Base-by-base conservation (phyloP, 192 early-diverging fungal species). In the Allomyces macrogynus region DNA sequence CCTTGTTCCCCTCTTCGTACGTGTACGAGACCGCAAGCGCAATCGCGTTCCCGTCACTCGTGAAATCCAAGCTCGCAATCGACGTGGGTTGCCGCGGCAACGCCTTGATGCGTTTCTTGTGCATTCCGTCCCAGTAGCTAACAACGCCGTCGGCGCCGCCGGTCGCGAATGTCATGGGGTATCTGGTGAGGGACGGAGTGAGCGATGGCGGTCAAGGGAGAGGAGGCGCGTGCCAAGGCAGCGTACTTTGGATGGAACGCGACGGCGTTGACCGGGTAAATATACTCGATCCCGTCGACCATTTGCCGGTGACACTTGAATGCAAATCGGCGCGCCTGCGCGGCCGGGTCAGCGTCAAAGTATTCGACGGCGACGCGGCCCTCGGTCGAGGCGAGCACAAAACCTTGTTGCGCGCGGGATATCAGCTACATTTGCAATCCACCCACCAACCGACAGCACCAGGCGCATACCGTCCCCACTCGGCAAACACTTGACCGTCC, bases 241-340 rank as follows among this genome's bases (percentile, higher is more conserved):
- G 16, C 43, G 60, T 60, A 54, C 40, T 4, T 82, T 9, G 92
- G 93, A 72, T 96, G 90, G 70, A 89, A 95, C 5, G 93, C 87
- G 43, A 98, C 63, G 5, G 93, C 82, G 67, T 98, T 93, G 49
- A 95, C 95, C 12, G 95, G 90, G 67, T 91, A 95, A 10, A 98
- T 86, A 44, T 80, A 76, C 43, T 95, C 92, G 12, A 84, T 76
- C 14, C 84, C 89, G 65, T 90, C 84, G 12, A 81, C 75, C 20
- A 72, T 74, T 64, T 88, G 79, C 25, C 95, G 83, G 74, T 99
- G 95, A 72, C 91, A 96, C 74, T 98, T 98, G 80, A 98, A 98
- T 0, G 92, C 89, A 67, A 93, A 96, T 70, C 93, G 94, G 67
- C 87, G 85, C 4, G 71, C 72, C 63, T 89, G 81, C n/a, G 73